Evolutionary conservation across 1,284 basidiomycete species (phyloP), one percentile per base, ranked within the genome.

Genomic region (Blastosporella zonata): DNA sequence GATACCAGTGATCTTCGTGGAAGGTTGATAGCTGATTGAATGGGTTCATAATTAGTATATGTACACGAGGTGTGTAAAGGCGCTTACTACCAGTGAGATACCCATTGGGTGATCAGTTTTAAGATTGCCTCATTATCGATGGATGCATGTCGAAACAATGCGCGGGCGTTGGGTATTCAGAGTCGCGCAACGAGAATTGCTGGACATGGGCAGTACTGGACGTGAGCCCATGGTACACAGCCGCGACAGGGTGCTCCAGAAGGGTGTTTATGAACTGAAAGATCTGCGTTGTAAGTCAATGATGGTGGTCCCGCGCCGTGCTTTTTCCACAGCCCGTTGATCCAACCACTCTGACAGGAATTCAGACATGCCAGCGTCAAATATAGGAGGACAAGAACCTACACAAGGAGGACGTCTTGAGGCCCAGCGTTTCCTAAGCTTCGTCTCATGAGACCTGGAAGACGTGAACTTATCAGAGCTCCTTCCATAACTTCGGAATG

Each of bases 1-100:
- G 12, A 65, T 46, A 1, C 61, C 63, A 12, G 53, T 47, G 3
- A 63, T 12, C 50, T 8, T 28, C 15, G 9, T 23, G 39, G 6
- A 13, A 20, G 27, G 12, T 15, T 23, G 18, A 21, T 38, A 38
- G 13, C 10, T 22, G 18, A 15, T 6, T 31, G 13, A 20, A 22
- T 18, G 25, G n/a, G 9, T 28, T 12, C 9, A 29, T 17, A 15
- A 29, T 12, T 37, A 31, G 12, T 22, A 6, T 20, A 13, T 13
- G 3, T 3, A 31, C 29, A 13, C 3, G 29, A 37, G 2, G 36
- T 21, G 10, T 21, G 27, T 34, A n/a, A 23, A 17, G 31, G 9
- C 10, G 6, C 27, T 7, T 6, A 25, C 13, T 51, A 62, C 61
- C 46, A 47, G 18, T 46, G 9, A n/a, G 45, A 45, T 22, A 61